Percentiles rank a stretch among this genome's conserved stretches.
phyloP scores from a whole-genome alignment of 2,329 filamentous ascomycete species.

The Microcera coccophila region DNA sequence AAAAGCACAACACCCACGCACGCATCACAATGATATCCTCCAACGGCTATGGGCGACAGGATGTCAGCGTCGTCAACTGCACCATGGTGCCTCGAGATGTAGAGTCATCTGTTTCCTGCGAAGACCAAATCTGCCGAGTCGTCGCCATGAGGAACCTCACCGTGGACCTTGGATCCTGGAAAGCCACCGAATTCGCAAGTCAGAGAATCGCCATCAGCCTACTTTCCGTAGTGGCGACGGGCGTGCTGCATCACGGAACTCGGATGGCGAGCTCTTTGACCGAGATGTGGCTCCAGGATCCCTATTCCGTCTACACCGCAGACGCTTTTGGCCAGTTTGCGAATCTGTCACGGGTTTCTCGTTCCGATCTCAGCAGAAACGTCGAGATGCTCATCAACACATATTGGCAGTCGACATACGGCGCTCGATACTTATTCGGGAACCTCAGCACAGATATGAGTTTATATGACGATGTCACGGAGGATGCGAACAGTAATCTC shows the following conservation, averaged over 20 bases:
- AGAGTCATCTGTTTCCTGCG: conserved; percentile 3
- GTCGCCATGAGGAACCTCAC: background rate
- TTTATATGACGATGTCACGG: background rate
- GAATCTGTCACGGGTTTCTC: background rate
- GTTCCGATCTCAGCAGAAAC: background rate
- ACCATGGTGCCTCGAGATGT: conserved; percentile 2
- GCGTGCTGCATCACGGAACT: background rate
- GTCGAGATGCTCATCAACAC: background rate
- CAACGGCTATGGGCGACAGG: background rate
- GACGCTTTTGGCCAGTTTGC: background rate
- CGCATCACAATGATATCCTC: background rate
- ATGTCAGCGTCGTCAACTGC: conserved; percentile 3
- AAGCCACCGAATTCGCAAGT: background rate
- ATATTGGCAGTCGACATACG: background rate
- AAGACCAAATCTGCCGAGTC: background rate
- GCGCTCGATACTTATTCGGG: background rate
- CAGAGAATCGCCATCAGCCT: background rate
- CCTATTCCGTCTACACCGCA: background rate
- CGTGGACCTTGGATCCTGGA: background rate
- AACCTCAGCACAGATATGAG: background rate
- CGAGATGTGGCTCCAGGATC: background rate
- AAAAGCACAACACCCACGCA: background rate
- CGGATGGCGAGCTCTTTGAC: background rate
- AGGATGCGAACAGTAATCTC: too few relatives aligned
- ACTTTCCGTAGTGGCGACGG: background rate